A percentile compares a stretch with the other conserved stretches of the same genome.
These are phyloP conservation scores for Novymonas esmeraldas DNA, from an alignment of 208 protist genomes.

Conservation along the genomic window DNA sequence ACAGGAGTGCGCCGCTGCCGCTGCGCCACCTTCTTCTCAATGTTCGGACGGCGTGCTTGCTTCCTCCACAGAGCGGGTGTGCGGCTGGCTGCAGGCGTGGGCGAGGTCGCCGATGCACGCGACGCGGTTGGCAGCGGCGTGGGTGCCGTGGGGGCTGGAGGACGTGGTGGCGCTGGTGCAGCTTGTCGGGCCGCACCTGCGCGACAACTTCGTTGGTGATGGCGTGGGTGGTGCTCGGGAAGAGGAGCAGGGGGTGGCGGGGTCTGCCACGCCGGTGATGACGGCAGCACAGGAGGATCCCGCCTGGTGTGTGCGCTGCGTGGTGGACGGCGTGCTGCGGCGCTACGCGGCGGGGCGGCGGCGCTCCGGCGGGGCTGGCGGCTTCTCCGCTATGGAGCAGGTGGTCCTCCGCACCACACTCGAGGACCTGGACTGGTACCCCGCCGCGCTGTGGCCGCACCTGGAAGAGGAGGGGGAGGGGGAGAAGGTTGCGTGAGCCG, in stretches of 20 bases:
- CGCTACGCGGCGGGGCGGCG: constrained; percentile 31
- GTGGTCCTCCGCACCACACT: constrained; percentile 28
- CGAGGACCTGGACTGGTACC: constrained; percentile 32
- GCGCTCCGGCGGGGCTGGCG: constrained; percentile 5
- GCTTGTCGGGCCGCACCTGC: constrained; percentile 20
- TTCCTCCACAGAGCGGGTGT: constrained; percentile 14
- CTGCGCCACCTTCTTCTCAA: too few relatives aligned
- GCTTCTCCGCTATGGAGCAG: constrained; percentile 29
- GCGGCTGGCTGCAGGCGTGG: constrained; percentile 29
- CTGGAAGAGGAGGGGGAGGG: constrained; percentile 3
- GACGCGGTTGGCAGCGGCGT: not conserved
- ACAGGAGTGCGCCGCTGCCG: too few relatives aligned
- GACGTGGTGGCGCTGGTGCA: constrained; percentile 45
- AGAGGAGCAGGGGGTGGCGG: not conserved
- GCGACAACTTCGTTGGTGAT: too few relatives aligned
- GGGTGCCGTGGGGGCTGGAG: constrained; percentile 34
- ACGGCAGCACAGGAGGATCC: constrained; percentile 3
- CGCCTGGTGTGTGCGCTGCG: constrained; percentile 28
- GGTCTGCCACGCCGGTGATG: not conserved
- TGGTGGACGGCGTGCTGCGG: constrained; percentile 35
- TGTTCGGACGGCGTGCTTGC: too few relatives aligned
- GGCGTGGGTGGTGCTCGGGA: too few relatives aligned
- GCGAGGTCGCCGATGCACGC: not conserved
- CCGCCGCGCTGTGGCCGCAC: constrained; percentile 22
- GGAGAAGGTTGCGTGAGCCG: too few relatives aligned